Evolutionary conservation across 1,139 yeast species (phyloP), one percentile per base, ranked within the genome.

Genomic region (Debaryomycetaceae sp.): DNA sequence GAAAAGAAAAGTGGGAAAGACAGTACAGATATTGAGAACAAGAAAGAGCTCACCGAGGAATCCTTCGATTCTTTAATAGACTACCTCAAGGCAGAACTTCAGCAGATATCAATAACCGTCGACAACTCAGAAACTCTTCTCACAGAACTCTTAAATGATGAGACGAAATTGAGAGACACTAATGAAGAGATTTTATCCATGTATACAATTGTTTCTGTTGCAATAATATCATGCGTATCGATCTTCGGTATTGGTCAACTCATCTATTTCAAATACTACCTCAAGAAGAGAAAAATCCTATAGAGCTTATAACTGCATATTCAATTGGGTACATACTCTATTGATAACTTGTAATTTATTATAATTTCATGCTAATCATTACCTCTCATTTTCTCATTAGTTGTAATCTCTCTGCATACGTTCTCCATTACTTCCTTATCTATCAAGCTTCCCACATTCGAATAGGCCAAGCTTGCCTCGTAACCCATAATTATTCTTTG

Each of bases 401-500:
- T 81, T n/a, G 87, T 72, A 6, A 87, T 83, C 54, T 87, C 95
- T 44, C 79, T 76, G 39, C 96, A 91, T 34, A 91, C 74, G 6
- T 78, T 68, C 46, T 81, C 85, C 83, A 87, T 89, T 11, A 78
- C 81, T 36, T 86, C 95, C 51, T 79, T 81, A 49, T 83, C 90
- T 31, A 88, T 81, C 58, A 93, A 70, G 43, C 79, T 78, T 11
- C 95, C 96, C 1, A 85, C 81, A 50, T 83, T 80, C 8, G 81
- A 80, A 59, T 82, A 87, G 5, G 84, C 86, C 72, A 88, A 74
- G 66, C 96, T 87, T 14, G 96, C 91, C 59, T 93, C 98, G 63
- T 91, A 93, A 0, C 95, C 95, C 60, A 83, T 78, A 17, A 81
- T 76, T 17, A 93, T 77, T 54, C 98, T 72, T 48, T 81, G 80